Base-by-base conservation (phyloP, 2,329 filamentous ascomycete genomes). In the Hypoxylon sp. region DNA sequence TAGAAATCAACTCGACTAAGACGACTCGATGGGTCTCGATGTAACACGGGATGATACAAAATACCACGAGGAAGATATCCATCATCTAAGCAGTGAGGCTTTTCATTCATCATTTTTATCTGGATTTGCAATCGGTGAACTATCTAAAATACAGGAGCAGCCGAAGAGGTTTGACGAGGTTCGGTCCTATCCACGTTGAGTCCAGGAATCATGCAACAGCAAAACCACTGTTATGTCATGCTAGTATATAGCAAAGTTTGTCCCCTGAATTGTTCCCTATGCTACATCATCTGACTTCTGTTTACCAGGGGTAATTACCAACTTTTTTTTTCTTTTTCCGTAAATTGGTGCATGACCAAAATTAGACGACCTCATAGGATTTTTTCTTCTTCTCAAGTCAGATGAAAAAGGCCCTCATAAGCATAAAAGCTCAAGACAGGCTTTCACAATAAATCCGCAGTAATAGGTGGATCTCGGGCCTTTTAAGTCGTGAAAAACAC, bases 291-390 rank as follows among this genome's bases (percentile, higher is more conserved):
- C 26, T 50, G 59, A 39, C 37, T 50, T 57, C 29, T 51, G 48
- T 44, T 39, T 46, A 54, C 61, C 59, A 47, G 35, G 17, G 39
- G 14, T 37, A 46, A 51, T 51, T 39, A 46, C 39, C 26, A 62
- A 33, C 13, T 48, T 8, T 35, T 14, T 51, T 48, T 8, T 35
- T 14, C 39, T 29, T 46, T 39, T 17, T 59, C n/a, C 47, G 39
- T 46, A 65, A 59, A 64, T 67, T 44, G 35, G 14, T 26, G 35
- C 58, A 63, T 63, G 55, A 61, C 63, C 52, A 62, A 70, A 67
- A 60, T 35, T 35, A 53, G 19, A 50, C 19, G 22, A 46, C 22
- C 53, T 55, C 52, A 9, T 39, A 22, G 24, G 24, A 44, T 26
- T 51, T 39, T 6, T 29, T 46, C 35, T 4, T 48, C 19, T 44